These are phyloP conservation scores for Alternaria ethzedia DNA, from an alignment of 2,329 filamentous ascomycete species.

Conservation along the genomic window DNA sequence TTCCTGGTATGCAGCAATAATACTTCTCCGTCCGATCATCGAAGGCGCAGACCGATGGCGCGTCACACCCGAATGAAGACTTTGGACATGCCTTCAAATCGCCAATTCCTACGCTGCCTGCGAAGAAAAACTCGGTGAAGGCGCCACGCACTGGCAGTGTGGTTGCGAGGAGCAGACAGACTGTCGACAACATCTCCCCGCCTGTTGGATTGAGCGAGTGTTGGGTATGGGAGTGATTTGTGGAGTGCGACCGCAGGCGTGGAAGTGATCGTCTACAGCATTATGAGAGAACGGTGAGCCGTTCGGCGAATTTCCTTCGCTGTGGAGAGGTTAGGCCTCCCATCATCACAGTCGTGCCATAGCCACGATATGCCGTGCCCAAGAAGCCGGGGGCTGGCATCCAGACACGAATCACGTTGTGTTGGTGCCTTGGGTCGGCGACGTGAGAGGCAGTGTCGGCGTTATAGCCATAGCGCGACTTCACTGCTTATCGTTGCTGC, in stretches of 20 bases:
- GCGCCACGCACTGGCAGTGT: not conserved
- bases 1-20: conserved; percentile 27
- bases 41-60: conserved; percentile 23
- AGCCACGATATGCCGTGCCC: not conserved
- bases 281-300: not conserved
- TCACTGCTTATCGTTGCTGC: not conserved
- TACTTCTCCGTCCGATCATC: conserved; percentile 18
- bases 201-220: not conserved
- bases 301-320: not conserved
- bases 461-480: not conserved
- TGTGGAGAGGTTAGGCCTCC: not conserved
- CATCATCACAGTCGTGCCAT: not conserved
- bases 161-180: not conserved
- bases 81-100: conserved; percentile 5
- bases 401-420: not conserved
- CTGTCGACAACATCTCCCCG: not conserved
- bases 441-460: conserved; percentile 1
- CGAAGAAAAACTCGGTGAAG: conserved; percentile 24
- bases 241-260: not conserved
- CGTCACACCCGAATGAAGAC: conserved; percentile 13
- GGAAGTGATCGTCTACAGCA: not conserved
- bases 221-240: not conserved
- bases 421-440: not conserved
- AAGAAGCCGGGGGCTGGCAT: not conserved
- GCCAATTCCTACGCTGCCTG: conserved; percentile 10